These are phyloP conservation scores for Aspergillus viridinutans DNA, from an alignment of 2,329 filamentous ascomycete species.

Conservation along the genomic window DNA sequence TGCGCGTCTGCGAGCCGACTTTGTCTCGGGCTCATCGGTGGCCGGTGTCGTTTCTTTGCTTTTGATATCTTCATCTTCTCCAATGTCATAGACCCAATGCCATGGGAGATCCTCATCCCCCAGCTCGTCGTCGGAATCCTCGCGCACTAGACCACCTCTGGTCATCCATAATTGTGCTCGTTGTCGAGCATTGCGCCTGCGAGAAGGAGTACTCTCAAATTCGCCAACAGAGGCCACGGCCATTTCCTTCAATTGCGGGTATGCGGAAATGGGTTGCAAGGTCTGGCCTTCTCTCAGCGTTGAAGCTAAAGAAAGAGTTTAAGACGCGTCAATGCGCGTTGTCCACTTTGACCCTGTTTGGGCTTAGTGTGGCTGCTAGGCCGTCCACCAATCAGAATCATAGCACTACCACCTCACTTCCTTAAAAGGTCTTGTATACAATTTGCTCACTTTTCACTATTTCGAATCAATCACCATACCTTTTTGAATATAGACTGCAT, in stretches of 20 bases:
- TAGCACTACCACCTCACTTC: neutral
- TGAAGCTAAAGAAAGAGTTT: conserved; percentile 1
- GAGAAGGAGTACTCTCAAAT: conserved; percentile 9
- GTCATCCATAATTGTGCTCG: conserved; percentile 49
- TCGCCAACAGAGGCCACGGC: conserved; percentile 12
- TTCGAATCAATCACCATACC: too few relatives aligned
- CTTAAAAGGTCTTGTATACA: neutral
- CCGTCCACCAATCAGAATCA: conserved; percentile 14
- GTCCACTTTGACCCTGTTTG: conserved; percentile 29
- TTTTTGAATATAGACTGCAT: too few relatives aligned
- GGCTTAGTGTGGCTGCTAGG: conserved; percentile 18
- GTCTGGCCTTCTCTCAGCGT: conserved; percentile 2
- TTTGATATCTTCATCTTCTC: conserved; percentile 17
- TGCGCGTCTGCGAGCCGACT: conserved; percentile 26
- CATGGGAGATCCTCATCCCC: conserved; percentile 67
- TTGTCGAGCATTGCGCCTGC: conserved; percentile 26
- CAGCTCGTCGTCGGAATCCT: conserved; percentile 87
- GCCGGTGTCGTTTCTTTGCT: conserved; percentile 11
- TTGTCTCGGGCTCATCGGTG: conserved; percentile 16
- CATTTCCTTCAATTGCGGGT: conserved; percentile 16
- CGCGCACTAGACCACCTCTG: conserved; percentile 61
- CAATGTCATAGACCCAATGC: conserved; percentile 68
- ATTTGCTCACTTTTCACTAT: too few relatives aligned
- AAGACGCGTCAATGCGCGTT: conserved; percentile 27
- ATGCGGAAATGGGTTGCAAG: neutral